Conservation (phyloP, 371 early-diverging fungal species). For the Apophysomyces elegans region DNA sequence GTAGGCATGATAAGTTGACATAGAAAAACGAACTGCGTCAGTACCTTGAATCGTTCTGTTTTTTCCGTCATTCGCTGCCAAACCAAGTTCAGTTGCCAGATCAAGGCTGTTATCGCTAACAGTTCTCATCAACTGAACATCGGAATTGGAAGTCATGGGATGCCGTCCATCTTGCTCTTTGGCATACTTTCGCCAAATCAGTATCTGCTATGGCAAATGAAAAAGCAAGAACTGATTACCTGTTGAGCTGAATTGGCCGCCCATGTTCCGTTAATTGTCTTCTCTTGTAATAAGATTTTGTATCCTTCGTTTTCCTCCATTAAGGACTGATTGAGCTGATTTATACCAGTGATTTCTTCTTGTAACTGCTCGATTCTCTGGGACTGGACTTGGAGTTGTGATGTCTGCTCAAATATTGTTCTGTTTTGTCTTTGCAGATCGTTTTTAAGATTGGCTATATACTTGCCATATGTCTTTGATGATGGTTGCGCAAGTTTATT, state of each 20-base stretch:
- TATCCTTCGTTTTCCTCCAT: constrained; percentile 81
- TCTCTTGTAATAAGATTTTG: constrained; percentile 69
- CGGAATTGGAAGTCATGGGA: no score
- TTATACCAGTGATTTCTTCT: constrained; percentile 50
- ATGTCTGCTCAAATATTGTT: background rate
- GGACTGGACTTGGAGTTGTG: constrained; percentile 19
- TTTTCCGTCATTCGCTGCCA: constrained; percentile 32
- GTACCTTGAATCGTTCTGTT: constrained; percentile 18
- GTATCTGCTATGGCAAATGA: background rate
- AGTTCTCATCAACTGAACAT: background rate
- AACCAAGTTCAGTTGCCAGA: constrained; percentile 62
- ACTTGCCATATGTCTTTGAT: background rate
- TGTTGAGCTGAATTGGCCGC: constrained; percentile 31
- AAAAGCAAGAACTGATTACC: constrained; percentile 24
- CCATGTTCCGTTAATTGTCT: constrained; percentile 67
- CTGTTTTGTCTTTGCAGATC: constrained; percentile 14
- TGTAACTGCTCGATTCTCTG: constrained; percentile 37
- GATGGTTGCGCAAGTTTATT: no score
- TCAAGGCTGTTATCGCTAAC: constrained; percentile 27
- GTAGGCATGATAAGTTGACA: background rate
- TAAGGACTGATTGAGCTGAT: constrained; percentile 59
- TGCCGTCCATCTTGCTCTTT: background rate
- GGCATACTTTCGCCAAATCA: background rate
- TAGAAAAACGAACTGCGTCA: background rate
- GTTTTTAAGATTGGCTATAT: constrained; percentile 41